Evolutionary conservation across 73 alveolate species (phyloP).

Genomic region (Stentor coeruleus): DNA sequence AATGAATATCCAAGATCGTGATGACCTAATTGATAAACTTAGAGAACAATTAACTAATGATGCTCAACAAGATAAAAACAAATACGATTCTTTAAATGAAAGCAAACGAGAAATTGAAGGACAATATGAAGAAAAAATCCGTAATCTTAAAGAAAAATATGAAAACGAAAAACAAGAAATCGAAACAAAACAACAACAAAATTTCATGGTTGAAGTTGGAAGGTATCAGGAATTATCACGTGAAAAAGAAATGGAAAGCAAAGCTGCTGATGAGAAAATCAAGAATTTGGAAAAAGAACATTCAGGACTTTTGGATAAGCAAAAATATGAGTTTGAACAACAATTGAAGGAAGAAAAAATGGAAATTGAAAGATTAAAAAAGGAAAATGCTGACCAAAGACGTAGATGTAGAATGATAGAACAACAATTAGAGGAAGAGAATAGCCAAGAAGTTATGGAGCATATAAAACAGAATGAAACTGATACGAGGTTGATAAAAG

Average conservation of each 20-base stretch:
- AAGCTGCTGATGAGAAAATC: slow-evolving; percentile 28
- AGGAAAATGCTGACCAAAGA: slow-evolving; percentile 20
- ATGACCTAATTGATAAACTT: slow-evolving; percentile 39
- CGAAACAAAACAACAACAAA: slow-evolving; percentile 49
- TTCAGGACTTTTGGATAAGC: slow-evolving; percentile 49
- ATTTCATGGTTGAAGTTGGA: slow-evolving; percentile 40
- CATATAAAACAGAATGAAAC: slow-evolving; percentile 64
- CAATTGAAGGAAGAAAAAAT: slow-evolving; percentile 36
- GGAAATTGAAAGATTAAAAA: not conserved
- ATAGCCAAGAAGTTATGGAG: slow-evolving; percentile 62
- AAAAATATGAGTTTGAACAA: slow-evolving; percentile 59
- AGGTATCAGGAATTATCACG: slow-evolving; percentile 43
- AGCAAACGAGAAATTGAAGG: slow-evolving; percentile 61
- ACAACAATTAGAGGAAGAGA: slow-evolving; percentile 34
- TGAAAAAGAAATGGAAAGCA: slow-evolving; percentile 37
- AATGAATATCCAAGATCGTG: slow-evolving; percentile 37
- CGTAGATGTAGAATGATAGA: slow-evolving; percentile 26
- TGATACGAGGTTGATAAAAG: slow-evolving; percentile 59
- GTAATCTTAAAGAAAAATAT: slow-evolving; percentile 33
- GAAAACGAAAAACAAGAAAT: slow-evolving; percentile 47
- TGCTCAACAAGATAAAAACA: slow-evolving; percentile 50
- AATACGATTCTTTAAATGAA: slow-evolving; percentile 59
- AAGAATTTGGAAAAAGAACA: slow-evolving; percentile 38
- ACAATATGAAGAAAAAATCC: slow-evolving; percentile 63
- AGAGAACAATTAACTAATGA: slow-evolving; percentile 38